Conservation (phyloP, 2,329 filamentous ascomycete species). For the Hypoxylon sp. region DNA sequence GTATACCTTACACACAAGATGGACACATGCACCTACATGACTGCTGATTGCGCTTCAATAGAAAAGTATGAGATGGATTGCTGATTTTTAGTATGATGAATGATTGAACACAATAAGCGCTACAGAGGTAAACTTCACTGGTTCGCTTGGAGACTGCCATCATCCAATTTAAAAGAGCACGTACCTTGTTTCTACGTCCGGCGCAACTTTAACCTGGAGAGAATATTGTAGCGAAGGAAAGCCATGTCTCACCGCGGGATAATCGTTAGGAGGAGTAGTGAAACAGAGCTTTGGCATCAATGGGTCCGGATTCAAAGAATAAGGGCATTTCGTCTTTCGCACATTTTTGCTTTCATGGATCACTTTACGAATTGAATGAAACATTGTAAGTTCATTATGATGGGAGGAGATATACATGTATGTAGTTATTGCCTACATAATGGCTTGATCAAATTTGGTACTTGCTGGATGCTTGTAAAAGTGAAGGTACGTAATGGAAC, state of each 20-base stretch:
- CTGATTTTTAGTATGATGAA: not conserved
- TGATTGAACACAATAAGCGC: constrained; percentile 7
- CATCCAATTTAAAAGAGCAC: constrained; percentile 4
- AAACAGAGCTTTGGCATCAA: constrained; percentile 1
- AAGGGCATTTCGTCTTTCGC: not conserved
- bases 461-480: constrained; percentile 10
- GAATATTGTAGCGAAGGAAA: not conserved
- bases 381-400: not conserved
- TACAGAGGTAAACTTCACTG: not conserved
- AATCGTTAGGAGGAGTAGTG: constrained; percentile 10
- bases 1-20: not conserved
- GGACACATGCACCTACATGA: constrained; percentile 5
- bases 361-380: not conserved
- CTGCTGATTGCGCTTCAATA: constrained; percentile 14
- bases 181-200: not conserved
- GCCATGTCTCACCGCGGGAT: not conserved
- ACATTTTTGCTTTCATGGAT: not conserved
- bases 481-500: not conserved
- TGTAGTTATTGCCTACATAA: not conserved
- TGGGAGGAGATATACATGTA: not conserved
- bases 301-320: constrained; percentile 2
- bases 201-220: not conserved
- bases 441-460: constrained; percentile 1
- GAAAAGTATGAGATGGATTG: constrained; percentile 3
- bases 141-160: not conserved